Evolutionary conservation across 2,329 filamentous ascomycete genomes (phyloP), one percentile per base, ranked within the genome.

Genomic region (Trichoderma oligosporum): DNA sequence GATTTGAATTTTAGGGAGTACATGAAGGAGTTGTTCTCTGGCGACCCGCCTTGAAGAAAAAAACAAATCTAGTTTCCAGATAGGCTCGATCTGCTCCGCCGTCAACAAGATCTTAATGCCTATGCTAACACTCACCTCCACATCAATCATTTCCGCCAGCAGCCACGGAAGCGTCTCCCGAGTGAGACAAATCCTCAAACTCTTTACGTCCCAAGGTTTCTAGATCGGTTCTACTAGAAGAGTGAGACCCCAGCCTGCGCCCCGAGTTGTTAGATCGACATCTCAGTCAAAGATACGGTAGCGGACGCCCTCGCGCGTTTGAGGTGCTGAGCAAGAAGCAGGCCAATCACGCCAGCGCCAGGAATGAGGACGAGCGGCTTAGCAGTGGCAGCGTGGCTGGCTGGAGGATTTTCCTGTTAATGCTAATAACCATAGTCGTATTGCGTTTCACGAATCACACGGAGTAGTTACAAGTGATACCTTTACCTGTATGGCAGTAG

Each of bases 191-290:
- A 74, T 1, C 78, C 74, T 67, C 9, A 72, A 68, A 16, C 78
- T 75, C 0, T 76, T 71, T 0, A 78, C 73, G 0, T 78, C 73
- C 39, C 70, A 68, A 14, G 75, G 81, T 8, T 75, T 73, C 0
- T 74, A n/a, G n/a, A n/a, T n/a, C n/a, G n/a, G n/a, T n/a, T n/a
- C n/a, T n/a, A n/a, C n/a, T n/a, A n/a, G n/a, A 57, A 87, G 71
- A 0, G 83, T 86, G 57, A 87, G 71, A 3, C 82, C 84, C 85
- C 83, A 87, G 60, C 84, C 83, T 4, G 76, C 71, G 18, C 71
- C 79, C 29, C 76, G 79, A 25, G 74, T 74, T 57, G 68, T 71
- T 39, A 79, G 71, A 38, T 78, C 74, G 4, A 65, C 57, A 61
- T 81, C 77, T n/a, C 79, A 76, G 64, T 83, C 81, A 62, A 81